Evolutionary conservation across 208 protist species (phyloP).

Genomic region (Trypanosoma melophagium): DNA sequence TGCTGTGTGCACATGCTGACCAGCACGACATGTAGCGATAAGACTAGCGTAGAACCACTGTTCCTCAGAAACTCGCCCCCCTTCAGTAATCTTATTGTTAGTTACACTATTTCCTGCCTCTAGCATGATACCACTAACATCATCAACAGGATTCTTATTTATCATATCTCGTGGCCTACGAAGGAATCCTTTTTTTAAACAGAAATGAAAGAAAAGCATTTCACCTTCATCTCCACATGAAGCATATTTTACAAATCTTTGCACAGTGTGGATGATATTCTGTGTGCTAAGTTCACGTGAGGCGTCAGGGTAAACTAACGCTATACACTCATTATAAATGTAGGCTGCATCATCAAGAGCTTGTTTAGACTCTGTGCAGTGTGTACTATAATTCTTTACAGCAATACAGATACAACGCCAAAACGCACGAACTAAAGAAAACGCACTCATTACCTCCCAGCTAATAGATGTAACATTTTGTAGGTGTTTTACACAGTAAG

Average conservation of each 20-base stretch:
- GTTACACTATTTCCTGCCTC: too few relatives aligned
- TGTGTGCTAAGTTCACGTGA: conserved; percentile 10
- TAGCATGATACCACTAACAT: background rate
- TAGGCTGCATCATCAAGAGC: conserved; percentile 34
- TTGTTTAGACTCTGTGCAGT: conserved; percentile 32
- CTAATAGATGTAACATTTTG: conserved; percentile 24
- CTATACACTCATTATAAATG: conserved; percentile 33
- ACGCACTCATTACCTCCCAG: conserved; percentile 39
- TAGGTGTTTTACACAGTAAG: conserved; percentile 37
- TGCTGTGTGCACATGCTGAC: conserved; percentile 49
- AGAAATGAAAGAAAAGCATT: conserved; percentile 67
- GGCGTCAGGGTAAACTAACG: conserved; percentile 11
- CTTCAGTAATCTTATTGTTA: background rate
- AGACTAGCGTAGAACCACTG: conserved; percentile 55
- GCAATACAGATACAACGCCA: conserved; percentile 69
- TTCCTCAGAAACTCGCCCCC: conserved; percentile 14
- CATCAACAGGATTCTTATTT: background rate
- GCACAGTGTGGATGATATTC: conserved; percentile 25
- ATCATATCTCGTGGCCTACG: conserved; percentile 17
- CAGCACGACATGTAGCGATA: conserved; percentile 56
- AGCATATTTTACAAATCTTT: conserved; percentile 56
- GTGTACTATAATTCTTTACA: conserved; percentile 29
- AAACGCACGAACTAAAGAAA: conserved; percentile 60
- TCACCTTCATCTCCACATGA: conserved; percentile 64
- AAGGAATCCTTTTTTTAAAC: conserved; percentile 37